Percentiles rank a stretch among this genome's conserved stretches.
phyloP scores from a whole-genome alignment of 345 rosid genomes.

The Citrus medica region DNA sequence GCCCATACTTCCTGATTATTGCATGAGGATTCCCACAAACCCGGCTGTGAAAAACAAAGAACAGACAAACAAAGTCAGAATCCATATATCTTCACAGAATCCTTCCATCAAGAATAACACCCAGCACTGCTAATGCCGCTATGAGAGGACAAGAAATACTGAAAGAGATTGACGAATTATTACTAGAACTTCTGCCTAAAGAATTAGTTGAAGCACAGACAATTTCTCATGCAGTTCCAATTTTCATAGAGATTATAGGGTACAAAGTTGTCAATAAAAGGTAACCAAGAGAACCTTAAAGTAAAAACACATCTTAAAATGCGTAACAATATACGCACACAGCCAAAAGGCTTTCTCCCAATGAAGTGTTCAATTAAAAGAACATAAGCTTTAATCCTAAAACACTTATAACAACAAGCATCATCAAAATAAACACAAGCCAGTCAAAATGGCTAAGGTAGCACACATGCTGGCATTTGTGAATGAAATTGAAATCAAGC shows the following conservation, averaged over 20 bases:
- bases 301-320: not conserved
- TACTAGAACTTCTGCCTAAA: not conserved
- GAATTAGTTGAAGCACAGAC: not conserved
- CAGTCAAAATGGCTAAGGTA: not conserved
- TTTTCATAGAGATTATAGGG: too few species aligned
- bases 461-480: not conserved
- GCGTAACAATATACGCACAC: too few species aligned
- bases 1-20: constrained; percentile 41
- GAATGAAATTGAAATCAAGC: not conserved
- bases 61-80: not conserved
- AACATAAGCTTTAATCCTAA: not conserved
- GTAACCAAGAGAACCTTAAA: not conserved
- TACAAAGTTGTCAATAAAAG: not conserved
- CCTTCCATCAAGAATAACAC: not conserved
- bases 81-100: not conserved
- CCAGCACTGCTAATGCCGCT: not conserved
- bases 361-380: not conserved
- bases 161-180: too few species aligned
- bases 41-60: constrained; percentile 19
- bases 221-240: too few species aligned
- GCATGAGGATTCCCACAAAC: constrained; percentile 45
- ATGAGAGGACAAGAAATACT: too few species aligned
- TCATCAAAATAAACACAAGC: not conserved
- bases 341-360: not conserved
- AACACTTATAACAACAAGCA: not conserved